Evolutionary conservation across 2,329 filamentous ascomycete species (phyloP), one percentile per base, ranked within the genome.

Genomic region (Ascochyta rabiei): DNA sequence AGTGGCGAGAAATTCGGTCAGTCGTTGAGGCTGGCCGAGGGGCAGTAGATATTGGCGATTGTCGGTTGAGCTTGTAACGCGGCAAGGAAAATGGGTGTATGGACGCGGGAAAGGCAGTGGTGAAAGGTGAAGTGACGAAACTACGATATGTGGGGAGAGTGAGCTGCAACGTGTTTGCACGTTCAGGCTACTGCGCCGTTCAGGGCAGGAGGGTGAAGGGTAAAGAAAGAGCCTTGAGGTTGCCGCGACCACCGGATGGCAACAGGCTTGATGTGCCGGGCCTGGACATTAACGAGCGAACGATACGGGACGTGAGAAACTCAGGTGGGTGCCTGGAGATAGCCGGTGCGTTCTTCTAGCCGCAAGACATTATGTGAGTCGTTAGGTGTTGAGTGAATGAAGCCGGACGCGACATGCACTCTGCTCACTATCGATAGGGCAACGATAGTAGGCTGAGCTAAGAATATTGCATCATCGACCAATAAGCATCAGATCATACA

Each of bases 381-480:
- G 40, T 49, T 49, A 45, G 40, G 23, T 34, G 52, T 44, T 48
- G 46, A 26, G 35, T 45, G 37, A 48, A 47, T 54, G 46, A 54
- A 54, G 45, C 52, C 6, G 38, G 21, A 41, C 30, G 28, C 46
- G 40, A 49, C 30, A 48, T 45, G 51, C 46, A 37, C 23, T 31
- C 44, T 44, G 30, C 43, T 13, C 31, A 48, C 9, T 45, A 54
- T 54, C 52, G 52, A 54, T 54, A 54, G 42, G 34, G 46, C 35
- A 46, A 41, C 42, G 10, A 41, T 12, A 41, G 34, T 45, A 26
- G 52, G 52, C 45, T 49, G 52, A 54, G 45, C 52, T 54, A 54
- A 49, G 45, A 54, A 40, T 40, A 31, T 49, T 45, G 45, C 52
- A 49, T 49, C 46, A 54, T 49, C 52, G 21, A 42, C 34, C 45